These are phyloP conservation scores for Exsudoporus floridanus DNA, from an alignment of 1,284 basidiomycete genomes.

Conservation along the genomic window DNA sequence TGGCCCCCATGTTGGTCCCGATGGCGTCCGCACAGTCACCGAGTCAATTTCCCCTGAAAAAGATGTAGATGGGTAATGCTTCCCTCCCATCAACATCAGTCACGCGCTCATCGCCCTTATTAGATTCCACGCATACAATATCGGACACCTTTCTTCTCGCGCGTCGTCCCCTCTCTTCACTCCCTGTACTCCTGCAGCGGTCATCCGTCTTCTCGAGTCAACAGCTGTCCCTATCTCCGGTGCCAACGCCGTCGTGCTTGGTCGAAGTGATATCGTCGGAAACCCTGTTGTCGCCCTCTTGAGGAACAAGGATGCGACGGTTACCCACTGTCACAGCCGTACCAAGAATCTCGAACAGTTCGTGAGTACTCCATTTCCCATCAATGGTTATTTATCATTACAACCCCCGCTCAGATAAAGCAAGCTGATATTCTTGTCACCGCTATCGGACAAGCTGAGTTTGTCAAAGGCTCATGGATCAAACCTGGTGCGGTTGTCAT, in stretches of 20 bases:
- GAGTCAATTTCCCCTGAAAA: constrained; percentile 94
- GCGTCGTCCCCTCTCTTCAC: constrained; percentile 89
- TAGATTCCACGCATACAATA: constrained; percentile 98
- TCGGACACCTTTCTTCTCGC: constrained; percentile 91
- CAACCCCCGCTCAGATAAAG: constrained; percentile 54
- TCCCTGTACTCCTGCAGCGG: constrained; percentile 95
- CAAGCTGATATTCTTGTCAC: constrained; percentile 91
- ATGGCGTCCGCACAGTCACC: constrained; percentile 88
- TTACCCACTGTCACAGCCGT: constrained; percentile 95
- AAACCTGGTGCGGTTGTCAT: constrained; percentile 94
- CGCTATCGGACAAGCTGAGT: constrained; percentile 91
- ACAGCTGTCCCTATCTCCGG: constrained; percentile 77
- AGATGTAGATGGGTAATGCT: constrained; percentile 89
- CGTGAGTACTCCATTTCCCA: constrained; percentile 45
- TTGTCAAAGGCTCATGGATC: constrained; percentile 92
- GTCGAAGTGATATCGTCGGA: constrained; percentile 97
- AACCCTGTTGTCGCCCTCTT: constrained; percentile 93
- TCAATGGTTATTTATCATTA: constrained; percentile 8
- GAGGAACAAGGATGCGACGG: constrained; percentile 89
- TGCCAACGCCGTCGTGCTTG: constrained; percentile 88
- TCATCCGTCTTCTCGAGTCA: constrained; percentile 86
- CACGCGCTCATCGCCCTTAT: constrained; percentile 9
- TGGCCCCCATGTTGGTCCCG: constrained; percentile 78
- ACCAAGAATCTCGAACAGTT: constrained; percentile 81
- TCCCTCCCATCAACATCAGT: constrained; percentile 6